Conservation (phyloP, 768 basidiomycete species). For the Auricularia sp. region DNA sequence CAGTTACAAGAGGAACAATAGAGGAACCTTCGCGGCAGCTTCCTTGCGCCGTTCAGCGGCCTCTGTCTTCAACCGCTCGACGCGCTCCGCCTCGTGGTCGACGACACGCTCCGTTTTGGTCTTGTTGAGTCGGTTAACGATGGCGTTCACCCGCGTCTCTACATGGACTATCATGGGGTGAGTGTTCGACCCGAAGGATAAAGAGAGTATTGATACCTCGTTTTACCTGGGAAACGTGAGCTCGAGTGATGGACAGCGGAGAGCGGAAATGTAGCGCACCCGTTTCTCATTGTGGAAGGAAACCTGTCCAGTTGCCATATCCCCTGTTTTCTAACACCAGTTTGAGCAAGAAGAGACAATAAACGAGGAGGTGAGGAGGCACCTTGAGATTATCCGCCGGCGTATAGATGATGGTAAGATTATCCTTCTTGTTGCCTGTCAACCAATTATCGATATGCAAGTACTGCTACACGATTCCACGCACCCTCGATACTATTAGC, state of each 20-base stretch:
- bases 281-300: constrained; percentile 87
- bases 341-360: background rate
- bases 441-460: background rate
- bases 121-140: constrained; percentile 90
- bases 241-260: background rate
- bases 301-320: constrained; percentile 95
- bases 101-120: constrained; percentile 78
- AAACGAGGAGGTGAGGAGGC: constrained; percentile 4
- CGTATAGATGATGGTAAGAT: constrained; percentile 88
- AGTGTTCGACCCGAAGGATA: background rate
- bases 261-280: constrained; percentile 26
- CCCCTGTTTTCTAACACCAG: constrained; percentile 75
- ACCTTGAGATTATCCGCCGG: constrained; percentile 90
- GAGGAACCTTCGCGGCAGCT: constrained; percentile 56
- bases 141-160: constrained; percentile 68
- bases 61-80: constrained; percentile 74
- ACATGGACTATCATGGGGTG: constrained; percentile 59
- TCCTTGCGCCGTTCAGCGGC: constrained; percentile 49
- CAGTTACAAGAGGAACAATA: background rate
- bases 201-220: background rate
- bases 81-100: constrained; percentile 81
- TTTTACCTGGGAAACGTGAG: background rate
- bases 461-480: background rate
- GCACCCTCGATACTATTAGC: constrained; percentile 94
- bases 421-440: constrained; percentile 90